These are phyloP conservation scores for Fusarium tuaranense DNA, from an alignment of 2,329 filamentous ascomycete genomes.

Conservation along the genomic window DNA sequence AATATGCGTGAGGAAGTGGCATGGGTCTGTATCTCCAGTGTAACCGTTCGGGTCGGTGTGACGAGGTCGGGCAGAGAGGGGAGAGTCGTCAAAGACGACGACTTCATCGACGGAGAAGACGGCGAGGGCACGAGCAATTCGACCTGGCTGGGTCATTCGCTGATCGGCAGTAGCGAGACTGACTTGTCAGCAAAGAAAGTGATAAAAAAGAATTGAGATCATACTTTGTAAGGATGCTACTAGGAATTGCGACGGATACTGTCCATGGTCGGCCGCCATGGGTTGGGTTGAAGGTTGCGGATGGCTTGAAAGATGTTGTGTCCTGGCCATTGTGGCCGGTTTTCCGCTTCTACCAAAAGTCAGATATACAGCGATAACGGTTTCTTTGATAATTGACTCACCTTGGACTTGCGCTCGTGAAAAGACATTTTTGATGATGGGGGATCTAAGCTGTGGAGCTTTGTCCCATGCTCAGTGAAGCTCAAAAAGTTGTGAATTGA, in stretches of 20 bases:
- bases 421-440: constrained; percentile 45
- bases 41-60: constrained; percentile 64
- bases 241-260: constrained; percentile 81
- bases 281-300: constrained; percentile 74
- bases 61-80: constrained; percentile 57
- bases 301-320: constrained; percentile 71
- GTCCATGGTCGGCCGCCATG: constrained; percentile 76
- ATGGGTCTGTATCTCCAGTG: constrained; percentile 80
- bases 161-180: constrained; percentile 81
- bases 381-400: constrained; percentile 3
- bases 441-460: background rate
- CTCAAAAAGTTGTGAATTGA: constrained; percentile 37
- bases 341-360: constrained; percentile 62
- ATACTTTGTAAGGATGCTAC: constrained; percentile 81
- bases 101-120: constrained; percentile 90
- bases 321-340: constrained; percentile 54
- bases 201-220: constrained; percentile 29
- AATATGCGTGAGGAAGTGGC: constrained; percentile 83
- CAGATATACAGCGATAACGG: background rate
- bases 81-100: constrained; percentile 81
- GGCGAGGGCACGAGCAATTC: constrained; percentile 83
- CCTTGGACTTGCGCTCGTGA: constrained; percentile 49
- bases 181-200: background rate
- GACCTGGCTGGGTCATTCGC: constrained; percentile 78
- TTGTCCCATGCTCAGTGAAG: constrained; percentile 18